Percentiles rank a stretch among this genome's conserved stretches.
These are phyloP conservation scores for Francoa sonchifolia DNA, from an alignment of 441 rosid genomes.

Conservation along the genomic window DNA sequence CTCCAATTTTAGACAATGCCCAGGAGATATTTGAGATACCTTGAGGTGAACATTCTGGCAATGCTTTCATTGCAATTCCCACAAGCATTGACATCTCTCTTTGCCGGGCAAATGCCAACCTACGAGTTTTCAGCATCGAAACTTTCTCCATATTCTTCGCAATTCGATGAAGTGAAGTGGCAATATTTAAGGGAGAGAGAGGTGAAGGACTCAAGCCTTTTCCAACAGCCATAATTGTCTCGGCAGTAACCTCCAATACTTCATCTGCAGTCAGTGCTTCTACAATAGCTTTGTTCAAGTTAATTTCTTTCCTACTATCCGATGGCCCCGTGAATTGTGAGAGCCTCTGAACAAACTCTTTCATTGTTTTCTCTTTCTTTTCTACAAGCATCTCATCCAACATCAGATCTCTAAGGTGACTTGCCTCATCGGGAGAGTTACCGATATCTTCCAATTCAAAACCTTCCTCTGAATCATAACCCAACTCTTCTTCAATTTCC, in stretches of 20 bases:
- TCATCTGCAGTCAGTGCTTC: slow-evolving; percentile 80
- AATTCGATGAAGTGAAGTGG: slow-evolving; percentile 77
- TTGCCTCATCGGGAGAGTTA: slow-evolving; percentile 15
- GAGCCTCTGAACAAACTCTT: slow-evolving; percentile 55
- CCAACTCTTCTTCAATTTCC: slow-evolving; percentile 26
- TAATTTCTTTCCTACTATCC: slow-evolving; percentile 68
- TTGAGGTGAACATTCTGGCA: slow-evolving; percentile 88
- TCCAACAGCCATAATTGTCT: slow-evolving; percentile 64
- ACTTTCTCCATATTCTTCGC: slow-evolving; percentile 95
- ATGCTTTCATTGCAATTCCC: slow-evolving; percentile 67
- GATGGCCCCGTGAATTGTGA: slow-evolving; percentile 69
- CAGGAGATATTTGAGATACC: slow-evolving; percentile 86
- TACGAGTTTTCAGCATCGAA: slow-evolving; percentile 54
- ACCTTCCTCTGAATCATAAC: slow-evolving; percentile 25
- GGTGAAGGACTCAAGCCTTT: slow-evolving; percentile 89
- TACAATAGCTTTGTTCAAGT: slow-evolving; percentile 51
- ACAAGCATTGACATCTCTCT: slow-evolving; percentile 94
- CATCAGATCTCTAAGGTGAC: slow-evolving; percentile 35
- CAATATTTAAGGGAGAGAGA: slow-evolving; percentile 62
- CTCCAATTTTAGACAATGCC: slow-evolving; percentile 90
- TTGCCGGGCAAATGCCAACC: slow-evolving; percentile 69
- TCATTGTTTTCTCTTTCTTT: slow-evolving; percentile 46
- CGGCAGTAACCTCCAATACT: slow-evolving; percentile 61
- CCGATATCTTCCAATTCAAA: slow-evolving; percentile 19
- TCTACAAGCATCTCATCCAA: slow-evolving; percentile 63